Evolutionary conservation across 177 flowering plant genomes (phyloP), one percentile per base, ranked within the genome.

Genomic region (Vitis hybrid): DNA sequence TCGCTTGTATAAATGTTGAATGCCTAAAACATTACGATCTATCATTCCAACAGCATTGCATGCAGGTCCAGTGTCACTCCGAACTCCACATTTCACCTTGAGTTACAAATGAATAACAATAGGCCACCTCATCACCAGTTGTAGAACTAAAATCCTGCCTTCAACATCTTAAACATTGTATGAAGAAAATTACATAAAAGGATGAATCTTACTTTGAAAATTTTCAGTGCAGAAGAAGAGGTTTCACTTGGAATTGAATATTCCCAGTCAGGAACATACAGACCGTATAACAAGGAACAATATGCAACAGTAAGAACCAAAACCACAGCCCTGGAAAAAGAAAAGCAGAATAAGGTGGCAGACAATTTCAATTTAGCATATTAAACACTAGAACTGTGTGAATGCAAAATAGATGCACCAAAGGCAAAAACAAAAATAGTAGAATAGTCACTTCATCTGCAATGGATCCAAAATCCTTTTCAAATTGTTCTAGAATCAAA

Each of bases 31-130:
- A 61, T 62, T 78, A 14, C 94, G 89, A 72, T 92, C 94, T 62
- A 92, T 78, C 93, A 90, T 86, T 65, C 92, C 97, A 66, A 79
- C 92, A 72, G 87, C 92, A 84, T 90, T 92, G 69, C 97, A 92
- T 29, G 86, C 90, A 58, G 97, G 97, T 66, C 88, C 89, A 51
- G 89, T 89, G 67, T 89, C 86, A 55, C 89, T 91, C 18, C 92
- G 76, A 14, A 83, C 87, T 55, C 89, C 93, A 76, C 97, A 92
- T 81, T 89, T 85, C 69, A 90, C 95, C 92, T 89, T 67, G 55
- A 59, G 55, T 72, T n/a, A 55, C 19, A 74, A 19, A 16, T 16
- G 19, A 10, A 22, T 11, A 52, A 55, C 14, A 53, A 29, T n/a
- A 65, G 39, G 4, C 11, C 58, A 55, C 3, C 15, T 60, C 13